Conservation (phyloP, 1,139 yeast species). For the Pichia sp. region DNA sequence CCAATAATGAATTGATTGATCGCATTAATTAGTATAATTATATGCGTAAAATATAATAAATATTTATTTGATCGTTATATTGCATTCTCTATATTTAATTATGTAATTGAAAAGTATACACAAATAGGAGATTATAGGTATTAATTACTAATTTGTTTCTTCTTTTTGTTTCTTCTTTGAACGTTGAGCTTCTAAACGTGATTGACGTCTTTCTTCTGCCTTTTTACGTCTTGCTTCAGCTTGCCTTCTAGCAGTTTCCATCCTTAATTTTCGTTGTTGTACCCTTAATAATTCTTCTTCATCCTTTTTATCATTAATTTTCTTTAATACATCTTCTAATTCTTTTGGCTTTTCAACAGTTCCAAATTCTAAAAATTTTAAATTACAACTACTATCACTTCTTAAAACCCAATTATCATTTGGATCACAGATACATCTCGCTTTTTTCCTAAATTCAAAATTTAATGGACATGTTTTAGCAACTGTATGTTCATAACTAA, state of each 20-base stretch:
- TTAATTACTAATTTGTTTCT: not conserved
- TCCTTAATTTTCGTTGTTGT: conserved; percentile 16
- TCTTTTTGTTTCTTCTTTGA: not conserved
- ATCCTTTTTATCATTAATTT: conserved; percentile 9
- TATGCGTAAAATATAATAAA: no score
- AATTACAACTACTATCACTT: conserved; percentile 29
- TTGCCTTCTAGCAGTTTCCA: conserved; percentile 22
- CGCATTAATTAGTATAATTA: no score
- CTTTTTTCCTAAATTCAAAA: conserved; percentile 34
- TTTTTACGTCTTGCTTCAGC: conserved; percentile 22
- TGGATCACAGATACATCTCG: conserved; percentile 48
- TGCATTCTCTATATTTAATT: no score
- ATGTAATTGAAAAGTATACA: no score
- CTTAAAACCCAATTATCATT: conserved; percentile 33
- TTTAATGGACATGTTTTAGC: conserved; percentile 52
- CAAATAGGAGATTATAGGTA: no score
- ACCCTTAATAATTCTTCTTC: conserved; percentile 13
- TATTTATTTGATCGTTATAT: no score
- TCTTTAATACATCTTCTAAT: conserved; percentile 18
- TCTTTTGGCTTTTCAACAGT: conserved; percentile 20
- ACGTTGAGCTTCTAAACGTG: conserved; percentile 6
- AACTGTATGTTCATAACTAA: conserved; percentile 52
- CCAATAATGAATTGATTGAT: no score
- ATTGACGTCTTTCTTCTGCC: conserved; percentile 23
- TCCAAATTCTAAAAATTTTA: conserved; percentile 21